Conservation (phyloP, 225 moss, liverwort and hornwort species). For the Polytrichum commune region DNA sequence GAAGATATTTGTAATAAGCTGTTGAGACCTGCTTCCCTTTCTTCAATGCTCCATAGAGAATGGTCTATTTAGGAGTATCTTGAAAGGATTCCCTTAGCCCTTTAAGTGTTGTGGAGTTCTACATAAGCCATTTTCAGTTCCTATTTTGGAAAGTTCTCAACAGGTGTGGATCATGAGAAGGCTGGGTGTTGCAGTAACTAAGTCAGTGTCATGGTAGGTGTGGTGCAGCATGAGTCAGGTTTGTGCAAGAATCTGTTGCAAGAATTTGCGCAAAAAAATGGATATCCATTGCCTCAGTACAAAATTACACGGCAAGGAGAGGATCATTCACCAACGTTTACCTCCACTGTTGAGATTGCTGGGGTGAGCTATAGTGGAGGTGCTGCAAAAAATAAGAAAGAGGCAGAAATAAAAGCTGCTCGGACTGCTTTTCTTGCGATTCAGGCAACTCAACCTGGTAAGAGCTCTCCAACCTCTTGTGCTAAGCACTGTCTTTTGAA, state of each 20-base stretch:
- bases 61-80: too few relatives aligned
- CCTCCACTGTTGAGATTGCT: conserved; percentile 86
- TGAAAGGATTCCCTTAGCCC: too few relatives aligned
- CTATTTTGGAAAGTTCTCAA: too few relatives aligned
- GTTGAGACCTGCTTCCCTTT: too few relatives aligned
- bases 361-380: conserved; percentile 93
- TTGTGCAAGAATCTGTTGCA: conserved; percentile 94
- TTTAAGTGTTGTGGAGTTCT: too few relatives aligned
- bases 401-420: conserved; percentile 98
- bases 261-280: conserved; percentile 92
- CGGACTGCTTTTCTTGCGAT: conserved; percentile 92
- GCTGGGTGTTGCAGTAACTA: conserved; percentile 8
- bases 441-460: conserved; percentile 66
- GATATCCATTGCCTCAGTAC: conserved; percentile 81
- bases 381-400: conserved; percentile 87
- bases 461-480: not conserved
- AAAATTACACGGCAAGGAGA: conserved; percentile 75
- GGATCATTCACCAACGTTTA: conserved; percentile 83
- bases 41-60: too few relatives aligned
- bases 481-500: not conserved
- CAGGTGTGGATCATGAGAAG: too few relatives aligned
- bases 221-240: conserved; percentile 92
- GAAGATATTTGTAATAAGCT: too few relatives aligned
- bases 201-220: conserved; percentile 35
- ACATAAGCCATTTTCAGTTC: too few relatives aligned